Evolutionary conservation across 208 protist species (phyloP).

Genomic region (Crithidia sp.): DNA sequence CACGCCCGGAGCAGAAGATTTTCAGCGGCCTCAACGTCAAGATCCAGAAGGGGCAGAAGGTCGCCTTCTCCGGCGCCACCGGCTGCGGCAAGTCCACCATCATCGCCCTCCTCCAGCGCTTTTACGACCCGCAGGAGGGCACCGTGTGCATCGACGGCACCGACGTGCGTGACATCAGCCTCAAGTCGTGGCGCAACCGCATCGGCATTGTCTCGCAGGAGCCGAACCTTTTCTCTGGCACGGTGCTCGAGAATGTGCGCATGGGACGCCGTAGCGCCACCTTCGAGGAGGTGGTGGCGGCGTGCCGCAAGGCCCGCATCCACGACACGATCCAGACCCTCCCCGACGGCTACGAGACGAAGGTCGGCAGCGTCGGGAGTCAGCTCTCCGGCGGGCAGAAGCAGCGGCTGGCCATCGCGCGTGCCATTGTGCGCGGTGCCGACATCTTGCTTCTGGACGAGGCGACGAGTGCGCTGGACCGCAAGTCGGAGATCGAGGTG

Average conservation of each 20-base stretch:
- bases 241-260: slow-evolving; percentile 80
- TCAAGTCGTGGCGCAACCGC: slow-evolving; percentile 59
- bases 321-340: slow-evolving; percentile 87
- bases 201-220: slow-evolving; percentile 91
- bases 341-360: slow-evolving; percentile 83
- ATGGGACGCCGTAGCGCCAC: slow-evolving; percentile 64
- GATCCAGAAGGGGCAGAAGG: slow-evolving; percentile 70
- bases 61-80: slow-evolving; percentile 78
- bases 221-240: slow-evolving; percentile 74
- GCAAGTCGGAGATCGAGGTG: slow-evolving; percentile 89
- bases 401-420: slow-evolving; percentile 91
- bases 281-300: slow-evolving; percentile 69
- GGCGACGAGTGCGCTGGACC: slow-evolving; percentile 91
- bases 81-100: slow-evolving; percentile 90
- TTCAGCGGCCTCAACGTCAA: slow-evolving; percentile 67
- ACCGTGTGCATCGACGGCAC: slow-evolving; percentile 67
- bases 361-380: slow-evolving; percentile 80
- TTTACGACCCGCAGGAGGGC: slow-evolving; percentile 81
- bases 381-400: slow-evolving; percentile 90
- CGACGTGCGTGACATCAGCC: slow-evolving; percentile 57
- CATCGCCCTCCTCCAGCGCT: slow-evolving; percentile 77
- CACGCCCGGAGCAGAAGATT: slow-evolving; percentile 65
- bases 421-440: slow-evolving; percentile 77
- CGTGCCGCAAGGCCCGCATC: slow-evolving; percentile 75
- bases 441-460: slow-evolving; percentile 91